A percentile compares a stretch with the other conserved stretches of the same genome.
phyloP scores from a whole-genome alignment of 768 basidiomycete species.

The Mycena crocata region DNA sequence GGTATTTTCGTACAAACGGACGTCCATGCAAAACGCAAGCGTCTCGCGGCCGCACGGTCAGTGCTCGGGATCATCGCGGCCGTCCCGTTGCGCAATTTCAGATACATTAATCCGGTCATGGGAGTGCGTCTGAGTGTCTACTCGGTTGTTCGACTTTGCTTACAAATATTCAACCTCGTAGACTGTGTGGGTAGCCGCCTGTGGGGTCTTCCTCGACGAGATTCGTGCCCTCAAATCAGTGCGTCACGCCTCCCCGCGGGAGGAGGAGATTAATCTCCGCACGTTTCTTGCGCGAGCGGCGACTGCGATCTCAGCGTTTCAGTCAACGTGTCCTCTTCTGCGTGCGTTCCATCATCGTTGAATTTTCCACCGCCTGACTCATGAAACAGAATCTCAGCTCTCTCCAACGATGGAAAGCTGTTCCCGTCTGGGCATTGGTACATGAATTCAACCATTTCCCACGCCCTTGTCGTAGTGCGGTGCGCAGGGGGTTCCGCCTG shows the following conservation, averaged over 20 bases:
- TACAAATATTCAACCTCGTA: not conserved
- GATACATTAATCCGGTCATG: conserved; percentile 44
- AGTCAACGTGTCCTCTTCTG: conserved; percentile 3
- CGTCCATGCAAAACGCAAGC: conserved; percentile 34
- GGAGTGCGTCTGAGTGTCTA: conserved; percentile 37
- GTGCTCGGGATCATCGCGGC: conserved; percentile 36
- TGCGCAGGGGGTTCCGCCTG: no score
- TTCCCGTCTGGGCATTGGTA: not conserved
- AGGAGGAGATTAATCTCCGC: conserved; percentile 17
- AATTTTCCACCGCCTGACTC: not conserved
- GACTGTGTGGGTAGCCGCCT: conserved; percentile 24
- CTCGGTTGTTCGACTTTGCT: not conserved
- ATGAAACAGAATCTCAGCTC: conserved; percentile 7
- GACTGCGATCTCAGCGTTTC: conserved; percentile 11
- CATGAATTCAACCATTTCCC: not conserved
- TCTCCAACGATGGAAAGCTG: conserved; percentile 10
- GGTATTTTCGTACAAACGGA: conserved; percentile 40
- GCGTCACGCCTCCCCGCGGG: not conserved
- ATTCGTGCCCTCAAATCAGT: not conserved
- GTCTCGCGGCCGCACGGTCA: conserved; percentile 35
- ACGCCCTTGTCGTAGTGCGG: no score
- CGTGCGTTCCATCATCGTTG: not conserved
- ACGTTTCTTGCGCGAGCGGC: conserved; percentile 11
- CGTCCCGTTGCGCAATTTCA: conserved; percentile 28
- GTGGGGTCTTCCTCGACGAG: conserved; percentile 25